Evolutionary conservation across 2,329 filamentous ascomycete genomes (phyloP), one percentile per base, ranked within the genome.

Genomic region (Ophiostoma montium): DNA sequence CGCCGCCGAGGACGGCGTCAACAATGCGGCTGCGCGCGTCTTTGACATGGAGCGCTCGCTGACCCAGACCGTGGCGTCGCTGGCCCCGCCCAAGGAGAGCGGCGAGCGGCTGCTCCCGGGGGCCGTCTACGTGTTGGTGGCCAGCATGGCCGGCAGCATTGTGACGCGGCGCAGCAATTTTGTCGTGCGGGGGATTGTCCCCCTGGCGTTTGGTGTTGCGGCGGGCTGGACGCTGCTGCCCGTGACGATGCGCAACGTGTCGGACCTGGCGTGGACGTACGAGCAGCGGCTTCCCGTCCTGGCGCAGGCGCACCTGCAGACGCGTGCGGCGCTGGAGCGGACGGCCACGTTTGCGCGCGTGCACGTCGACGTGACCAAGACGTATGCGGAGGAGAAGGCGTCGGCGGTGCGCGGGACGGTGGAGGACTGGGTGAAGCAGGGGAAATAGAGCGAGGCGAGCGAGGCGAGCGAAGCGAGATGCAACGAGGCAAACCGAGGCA

Each of bases 141-240:
- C 89, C 38, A 82, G 86, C 59, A 95, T 98, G 89, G 86, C 92
- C 33, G 92, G 90, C 58, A 88, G 80, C 65, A 96, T 98, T 63
- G 71, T 95, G 49, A 80, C 86, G 49, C 80, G 90, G 55, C 94
- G 94, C 71, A 81, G 90, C 58, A 89, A 84, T 65, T 75, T 96
- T 54, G 64, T 95, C 54, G 70, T 98, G 48, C 81, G 92, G 57
- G 80, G 82, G 48, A 71, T 81, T 2, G 75, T 85, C 2, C 92
- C 92, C 11, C 66, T 90, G 46, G 80, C 82, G 18, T 78, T 95
- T 39, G 92, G 89, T 56, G 70, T 94, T 54, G 80, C 80, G 50
- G 85, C 88, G 50, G 88, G 86, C 52, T 92, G 88, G 79, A 72
- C 80, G 53, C 80, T 95, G 35, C 69, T 98, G 45, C 92, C 92